phyloP scores from a whole-genome alignment of 106 monocot species.

The Apostasia ramifera region DNA sequence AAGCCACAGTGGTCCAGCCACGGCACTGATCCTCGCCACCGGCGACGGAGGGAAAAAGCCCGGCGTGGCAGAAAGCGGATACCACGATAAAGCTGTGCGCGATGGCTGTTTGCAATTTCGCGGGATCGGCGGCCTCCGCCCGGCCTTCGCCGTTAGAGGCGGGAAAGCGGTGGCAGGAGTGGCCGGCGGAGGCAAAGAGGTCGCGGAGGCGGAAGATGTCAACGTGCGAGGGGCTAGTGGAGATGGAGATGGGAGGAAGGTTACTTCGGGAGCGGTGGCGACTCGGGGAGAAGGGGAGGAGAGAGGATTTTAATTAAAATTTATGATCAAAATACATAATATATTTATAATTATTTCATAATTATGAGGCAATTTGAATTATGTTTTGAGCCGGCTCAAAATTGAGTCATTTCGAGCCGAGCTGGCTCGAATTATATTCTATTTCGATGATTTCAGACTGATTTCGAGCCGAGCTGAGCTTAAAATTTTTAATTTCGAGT shows the following conservation, averaged over 20 bases:
- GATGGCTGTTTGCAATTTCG: conserved; percentile 48
- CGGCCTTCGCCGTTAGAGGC: conserved; percentile 23
- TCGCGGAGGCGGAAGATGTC: conserved; percentile 49
- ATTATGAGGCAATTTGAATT: no score
- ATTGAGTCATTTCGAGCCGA: no score
- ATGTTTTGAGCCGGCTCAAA: no score
- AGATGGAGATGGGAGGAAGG: conserved; percentile 60
- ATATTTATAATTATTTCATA: no score
- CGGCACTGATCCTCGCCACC: neutral
- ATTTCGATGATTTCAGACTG: no score
- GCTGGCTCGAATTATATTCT: no score
- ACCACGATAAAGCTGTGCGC: conserved; percentile 65
- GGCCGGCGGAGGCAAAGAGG: conserved; percentile 41
- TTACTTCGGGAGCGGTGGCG: conserved; percentile 7
- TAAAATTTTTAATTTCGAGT: no score
- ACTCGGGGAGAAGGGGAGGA: conserved; percentile 9
- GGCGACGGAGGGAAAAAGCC: conserved; percentile 10
- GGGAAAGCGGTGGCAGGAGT: conserved; percentile 74
- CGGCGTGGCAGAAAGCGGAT: conserved; percentile 54
- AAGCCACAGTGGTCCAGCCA: neutral
- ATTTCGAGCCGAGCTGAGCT: no score
- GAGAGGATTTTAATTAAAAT: no score
- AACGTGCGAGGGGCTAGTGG: conserved; percentile 42
- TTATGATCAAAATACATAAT: no score
- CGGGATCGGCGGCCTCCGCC: conserved; percentile 33